phyloP scores from a whole-genome alignment of 2,329 filamentous ascomycete genomes.

The Penicillium verrucosum region DNA sequence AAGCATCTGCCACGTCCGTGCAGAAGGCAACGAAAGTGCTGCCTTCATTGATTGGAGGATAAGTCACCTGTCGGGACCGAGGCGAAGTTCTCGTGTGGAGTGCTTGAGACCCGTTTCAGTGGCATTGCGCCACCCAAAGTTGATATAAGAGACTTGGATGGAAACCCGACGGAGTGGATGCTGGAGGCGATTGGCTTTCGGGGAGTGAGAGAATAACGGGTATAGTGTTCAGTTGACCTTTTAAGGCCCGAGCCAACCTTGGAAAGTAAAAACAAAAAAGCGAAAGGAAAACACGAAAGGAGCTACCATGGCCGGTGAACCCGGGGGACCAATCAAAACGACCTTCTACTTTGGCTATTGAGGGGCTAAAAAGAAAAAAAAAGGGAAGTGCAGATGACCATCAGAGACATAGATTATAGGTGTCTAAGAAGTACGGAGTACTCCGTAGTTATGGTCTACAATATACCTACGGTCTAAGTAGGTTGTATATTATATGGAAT shows the following conservation, averaged over 20 bases:
- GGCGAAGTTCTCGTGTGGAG: background rate
- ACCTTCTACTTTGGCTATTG: background rate
- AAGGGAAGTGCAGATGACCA: slow-evolving; percentile 5
- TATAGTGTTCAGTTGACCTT: background rate
- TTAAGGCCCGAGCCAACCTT: background rate
- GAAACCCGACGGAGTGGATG: slow-evolving; percentile 6
- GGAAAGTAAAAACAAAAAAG: background rate
- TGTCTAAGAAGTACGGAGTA: background rate
- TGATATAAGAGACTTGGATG: background rate
- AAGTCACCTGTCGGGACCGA: background rate
- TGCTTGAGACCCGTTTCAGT: background rate
- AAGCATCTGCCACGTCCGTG: slow-evolving; percentile 14
- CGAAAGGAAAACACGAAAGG: background rate
- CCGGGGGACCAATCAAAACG: background rate
- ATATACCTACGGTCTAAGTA: background rate
- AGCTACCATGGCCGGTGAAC: slow-evolving; percentile 1
- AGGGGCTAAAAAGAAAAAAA: slow-evolving; percentile 1
- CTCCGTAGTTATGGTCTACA: background rate
- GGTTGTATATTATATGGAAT: background rate
- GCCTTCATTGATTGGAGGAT: slow-evolving; percentile 5
- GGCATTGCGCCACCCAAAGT: background rate
- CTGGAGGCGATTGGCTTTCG: slow-evolving; percentile 10
- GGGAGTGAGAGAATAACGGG: background rate
- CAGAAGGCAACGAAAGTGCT: background rate
- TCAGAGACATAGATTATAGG: background rate